Base-by-base conservation (phyloP, 495 filamentous ascomycete genomes). In the Lasiosphaeria hispida region DNA sequence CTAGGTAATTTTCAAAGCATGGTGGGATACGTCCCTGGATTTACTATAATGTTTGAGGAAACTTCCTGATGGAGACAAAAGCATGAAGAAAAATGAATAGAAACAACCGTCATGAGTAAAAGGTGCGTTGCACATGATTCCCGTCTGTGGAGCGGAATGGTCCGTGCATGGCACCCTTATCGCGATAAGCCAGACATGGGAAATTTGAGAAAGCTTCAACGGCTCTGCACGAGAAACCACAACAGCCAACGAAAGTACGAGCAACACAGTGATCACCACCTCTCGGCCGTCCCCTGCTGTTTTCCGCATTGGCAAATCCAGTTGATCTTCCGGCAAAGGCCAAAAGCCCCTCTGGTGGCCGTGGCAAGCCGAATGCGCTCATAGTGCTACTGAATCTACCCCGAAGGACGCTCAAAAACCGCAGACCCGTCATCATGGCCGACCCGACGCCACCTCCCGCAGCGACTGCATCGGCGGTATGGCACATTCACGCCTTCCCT, bases 391-490 rank as follows among this genome's bases (percentile, higher is more conserved):
- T 59, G 9, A 7, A 55, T 35, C 59, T 55, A 35, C 50, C 57
- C 4, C 51, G 11, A 37, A 47, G 35, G 60, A 66, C 50, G 15
- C 55, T 48, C 55, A 51, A 19, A n/a, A 53, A 52, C 34, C 13
- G 36, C 10, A 33, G 36, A 40, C 17, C 30, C 30, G 44, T 53
- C 48, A 51, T 36, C 47, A 69, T 69, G 66, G 66, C 66, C 48
- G 66, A 64, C n/a, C 59, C 59, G 45, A 58, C 66, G 19, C 56
- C 66, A 33, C 3, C 64, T 17, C 23, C 63, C 14, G 36, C 63
- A 40, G 45, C 60, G 34, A 33, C 59, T 13, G 58, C 54, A 40
- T 37, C 51, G 39, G 48, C 57, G 11, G 66, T 69, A 67, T 48
- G 61, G 15, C 37, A 34, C 39, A 38, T 35, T 11, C 10, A 10